Evolutionary conservation across 202 grass and related monocot species (phyloP).

Genomic region (Setaria italica): DNA sequence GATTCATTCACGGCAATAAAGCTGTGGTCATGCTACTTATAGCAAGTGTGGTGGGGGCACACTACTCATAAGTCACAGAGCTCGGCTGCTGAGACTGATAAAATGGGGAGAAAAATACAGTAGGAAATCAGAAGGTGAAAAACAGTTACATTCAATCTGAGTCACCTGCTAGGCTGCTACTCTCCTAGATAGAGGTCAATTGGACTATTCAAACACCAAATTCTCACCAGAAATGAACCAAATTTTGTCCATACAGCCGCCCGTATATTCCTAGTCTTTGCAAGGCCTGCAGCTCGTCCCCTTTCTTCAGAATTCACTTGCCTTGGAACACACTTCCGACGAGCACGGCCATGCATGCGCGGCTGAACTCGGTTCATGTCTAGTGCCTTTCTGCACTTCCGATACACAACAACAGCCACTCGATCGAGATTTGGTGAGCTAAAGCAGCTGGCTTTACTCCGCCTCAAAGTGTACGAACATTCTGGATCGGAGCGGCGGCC

Average conservation of each 20-base stretch:
- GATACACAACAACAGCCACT: neutral
- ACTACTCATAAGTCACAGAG: neutral
- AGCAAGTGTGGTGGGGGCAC: neutral
- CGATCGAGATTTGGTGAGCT: neutral
- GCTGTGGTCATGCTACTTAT: neutral
- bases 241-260: neutral
- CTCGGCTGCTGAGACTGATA: neutral
- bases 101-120: neutral
- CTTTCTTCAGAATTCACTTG: neutral
- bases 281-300: neutral
- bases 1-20: neutral
- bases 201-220: neutral
- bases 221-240: neutral
- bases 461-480: conserved; percentile 6
- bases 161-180: too few relatives aligned
- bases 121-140: neutral
- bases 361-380: neutral
- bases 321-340: neutral
- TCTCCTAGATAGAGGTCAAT: too few relatives aligned
- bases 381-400: neutral
- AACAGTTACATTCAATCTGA: neutral
- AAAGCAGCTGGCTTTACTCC: neutral
- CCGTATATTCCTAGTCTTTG: too few relatives aligned
- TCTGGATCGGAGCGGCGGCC: neutral
- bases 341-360: neutral